Percentiles rank a stretch among this genome's conserved stretches.
These are phyloP conservation scores for Pythium phragmitis DNA, from an alignment of 352 stramenopile genomes.

Conservation along the genomic window DNA sequence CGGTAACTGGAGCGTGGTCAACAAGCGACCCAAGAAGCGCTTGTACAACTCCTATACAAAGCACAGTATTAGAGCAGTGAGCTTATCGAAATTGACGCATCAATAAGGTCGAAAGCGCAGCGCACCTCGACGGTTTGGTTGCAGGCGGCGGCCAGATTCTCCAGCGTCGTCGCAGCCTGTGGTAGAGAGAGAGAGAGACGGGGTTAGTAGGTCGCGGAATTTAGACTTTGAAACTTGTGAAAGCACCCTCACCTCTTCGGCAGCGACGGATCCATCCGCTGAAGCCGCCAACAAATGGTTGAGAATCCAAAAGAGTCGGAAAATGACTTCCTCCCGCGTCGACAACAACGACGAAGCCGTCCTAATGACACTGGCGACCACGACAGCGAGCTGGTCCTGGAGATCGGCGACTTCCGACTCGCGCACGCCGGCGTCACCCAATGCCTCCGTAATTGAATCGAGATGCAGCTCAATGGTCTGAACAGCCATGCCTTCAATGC, in stretches of 20 bases:
- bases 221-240: background rate
- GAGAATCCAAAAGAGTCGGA: constrained; percentile 82
- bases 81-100: background rate
- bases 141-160: constrained; percentile 33
- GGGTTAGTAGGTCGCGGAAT: no score
- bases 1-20: constrained; percentile 56
- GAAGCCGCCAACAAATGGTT: constrained; percentile 68
- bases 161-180: constrained; percentile 43
- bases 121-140: constrained; percentile 43
- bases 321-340: constrained; percentile 47
- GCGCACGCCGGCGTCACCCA: constrained; percentile 67
- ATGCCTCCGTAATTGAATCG: constrained; percentile 69
- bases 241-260: constrained; percentile 41
- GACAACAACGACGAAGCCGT: constrained; percentile 43
- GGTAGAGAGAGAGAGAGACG: background rate
- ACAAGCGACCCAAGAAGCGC: constrained; percentile 49
- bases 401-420: constrained; percentile 72
- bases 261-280: constrained; percentile 44
- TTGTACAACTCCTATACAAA: constrained; percentile 50
- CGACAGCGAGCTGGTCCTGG: constrained; percentile 63
- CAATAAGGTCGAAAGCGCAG: background rate
- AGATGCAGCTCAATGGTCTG: constrained; percentile 60
- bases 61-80: background rate
- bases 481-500: constrained; percentile 71
- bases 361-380: constrained; percentile 62